Percentiles rank a stretch among this genome's conserved stretches.
Conservation (phyloP, 305 asterid genomes). For the Fraxinus latifolia region DNA sequence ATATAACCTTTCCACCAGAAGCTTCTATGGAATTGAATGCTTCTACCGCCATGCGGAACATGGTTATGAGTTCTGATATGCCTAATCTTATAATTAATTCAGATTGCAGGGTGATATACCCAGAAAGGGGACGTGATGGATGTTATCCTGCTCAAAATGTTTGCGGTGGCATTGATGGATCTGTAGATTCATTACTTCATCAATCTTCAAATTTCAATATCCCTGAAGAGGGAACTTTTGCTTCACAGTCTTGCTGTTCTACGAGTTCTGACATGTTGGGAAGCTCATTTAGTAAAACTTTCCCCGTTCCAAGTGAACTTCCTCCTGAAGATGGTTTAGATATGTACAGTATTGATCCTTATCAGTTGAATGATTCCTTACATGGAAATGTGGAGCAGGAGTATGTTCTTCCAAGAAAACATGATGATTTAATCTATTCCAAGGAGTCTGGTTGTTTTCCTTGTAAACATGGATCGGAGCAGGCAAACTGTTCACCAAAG, state of each 20-base stretch:
- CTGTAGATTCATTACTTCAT: slow-evolving; percentile 24
- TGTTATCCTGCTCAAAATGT: slow-evolving; percentile 43
- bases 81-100: slow-evolving; percentile 27
- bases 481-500: slow-evolving; percentile 44
- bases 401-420: slow-evolving; percentile 31
- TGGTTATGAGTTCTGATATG: slow-evolving; percentile 30
- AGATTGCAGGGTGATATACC: slow-evolving; percentile 29
- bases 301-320: slow-evolving; percentile 39
- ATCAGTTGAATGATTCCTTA: slow-evolving; percentile 43
- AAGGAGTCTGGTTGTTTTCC: slow-evolving; percentile 39
- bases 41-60: slow-evolving; percentile 24
- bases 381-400: slow-evolving; percentile 40
- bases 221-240: slow-evolving; percentile 42
- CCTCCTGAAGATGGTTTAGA: slow-evolving; percentile 39
- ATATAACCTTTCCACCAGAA: slow-evolving; percentile 33
- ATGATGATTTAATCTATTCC: slow-evolving; percentile 40
- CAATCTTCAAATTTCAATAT: slow-evolving; percentile 37
- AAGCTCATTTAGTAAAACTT: slow-evolving; percentile 32
- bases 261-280: slow-evolving; percentile 29
- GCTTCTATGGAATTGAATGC: slow-evolving; percentile 22
- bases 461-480: slow-evolving; percentile 39
- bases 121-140: slow-evolving; percentile 42
- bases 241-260: slow-evolving; percentile 43
- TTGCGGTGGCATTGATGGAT: slow-evolving; percentile 27
- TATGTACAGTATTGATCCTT: slow-evolving; percentile 34